A percentile compares a stretch with the other conserved stretches of the same genome.
Conservation (phyloP, 768 basidiomycete genomes). For the Cystobasidium ongulense region DNA sequence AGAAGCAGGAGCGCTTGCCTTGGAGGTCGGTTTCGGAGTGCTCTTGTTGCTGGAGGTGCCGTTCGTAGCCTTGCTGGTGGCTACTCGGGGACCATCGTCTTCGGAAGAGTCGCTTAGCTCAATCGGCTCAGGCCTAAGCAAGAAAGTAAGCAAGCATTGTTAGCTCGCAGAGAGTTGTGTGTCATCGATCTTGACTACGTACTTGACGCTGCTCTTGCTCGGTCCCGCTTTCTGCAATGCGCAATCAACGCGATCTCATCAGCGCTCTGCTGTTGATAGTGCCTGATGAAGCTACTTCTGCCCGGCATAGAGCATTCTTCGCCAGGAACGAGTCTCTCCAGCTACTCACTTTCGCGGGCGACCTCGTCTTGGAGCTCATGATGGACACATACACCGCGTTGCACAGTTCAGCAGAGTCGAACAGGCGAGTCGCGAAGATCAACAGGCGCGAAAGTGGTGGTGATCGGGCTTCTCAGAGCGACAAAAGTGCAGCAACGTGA, state of each 20-base stretch:
- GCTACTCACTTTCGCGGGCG: background rate
- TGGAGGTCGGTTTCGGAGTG: background rate
- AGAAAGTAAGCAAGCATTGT: background rate
- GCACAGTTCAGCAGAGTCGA: background rate
- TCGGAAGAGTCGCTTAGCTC: conserved; percentile 3
- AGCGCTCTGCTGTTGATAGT: background rate
- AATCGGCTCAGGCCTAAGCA: background rate
- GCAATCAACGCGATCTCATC: background rate
- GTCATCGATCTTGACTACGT: background rate
- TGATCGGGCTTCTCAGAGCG: no score
- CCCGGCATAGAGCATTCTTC: no score
- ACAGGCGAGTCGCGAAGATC: background rate
- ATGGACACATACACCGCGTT: background rate
- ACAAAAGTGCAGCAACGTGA: no score
- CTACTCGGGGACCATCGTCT: background rate
- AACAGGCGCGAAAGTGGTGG: background rate
- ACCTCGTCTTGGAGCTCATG: conserved; percentile 8
- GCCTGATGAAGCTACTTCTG: background rate
- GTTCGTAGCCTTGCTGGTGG: background rate
- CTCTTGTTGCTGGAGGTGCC: background rate
- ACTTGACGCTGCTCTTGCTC: background rate
- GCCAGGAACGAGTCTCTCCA: no score
- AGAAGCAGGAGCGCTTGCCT: background rate
- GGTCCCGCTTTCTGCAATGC: background rate
- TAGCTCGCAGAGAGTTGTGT: background rate